Base-by-base conservation (phyloP, 1,284 basidiomycete genomes). In the Anthracocystis panici-leucophaei region DNA sequence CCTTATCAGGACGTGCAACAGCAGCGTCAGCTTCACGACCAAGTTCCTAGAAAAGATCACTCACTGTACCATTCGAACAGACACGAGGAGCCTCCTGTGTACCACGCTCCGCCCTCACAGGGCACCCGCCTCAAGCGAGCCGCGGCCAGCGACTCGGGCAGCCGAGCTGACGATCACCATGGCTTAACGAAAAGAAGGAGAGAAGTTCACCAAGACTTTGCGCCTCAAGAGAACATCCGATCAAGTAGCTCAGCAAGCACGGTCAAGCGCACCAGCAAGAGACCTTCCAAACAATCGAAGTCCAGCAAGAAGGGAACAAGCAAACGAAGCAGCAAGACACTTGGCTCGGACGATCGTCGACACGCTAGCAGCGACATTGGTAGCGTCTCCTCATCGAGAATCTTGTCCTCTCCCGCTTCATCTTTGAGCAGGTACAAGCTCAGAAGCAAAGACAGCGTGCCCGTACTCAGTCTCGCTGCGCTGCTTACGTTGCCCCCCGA, bases 361-460 rank as follows among this genome's bases (percentile, higher is more conserved):
- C 38, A 35, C 21, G 35, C 54, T 4, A 64, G 48, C 27, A 64
- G 52, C 23, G 57, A 59, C 10, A 20, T 29, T 1, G 54, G 54
- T 10, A 53, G 23, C 27, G n/a, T 29, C 5, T 41, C 61, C 14
- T 21, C 23, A 3, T 14, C 55, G 1, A 60, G 21, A 2, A 41
- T 33, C 16, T 12, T 46, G 0, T 65, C 61, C 1, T 64, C 65
- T 21, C 67, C 67, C 18, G 46, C 67, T 23, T 63, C 70, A 7
- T 55, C 61, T 8, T 20, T 52, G 44, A 58, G 65, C 27, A 68
- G 55, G 29, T 71, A 61, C 55, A 60, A 53, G 21, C 53, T 65
- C 18, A 27, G 53, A 9, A 68, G 57, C 42, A 64, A 69, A 51
- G 57, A 61, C 5, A 55, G 33, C 6, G 62, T 74, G 3, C 67